Conservation (phyloP, 2,329 filamentous ascomycete genomes). For the Talaromyces funiculosus region DNA sequence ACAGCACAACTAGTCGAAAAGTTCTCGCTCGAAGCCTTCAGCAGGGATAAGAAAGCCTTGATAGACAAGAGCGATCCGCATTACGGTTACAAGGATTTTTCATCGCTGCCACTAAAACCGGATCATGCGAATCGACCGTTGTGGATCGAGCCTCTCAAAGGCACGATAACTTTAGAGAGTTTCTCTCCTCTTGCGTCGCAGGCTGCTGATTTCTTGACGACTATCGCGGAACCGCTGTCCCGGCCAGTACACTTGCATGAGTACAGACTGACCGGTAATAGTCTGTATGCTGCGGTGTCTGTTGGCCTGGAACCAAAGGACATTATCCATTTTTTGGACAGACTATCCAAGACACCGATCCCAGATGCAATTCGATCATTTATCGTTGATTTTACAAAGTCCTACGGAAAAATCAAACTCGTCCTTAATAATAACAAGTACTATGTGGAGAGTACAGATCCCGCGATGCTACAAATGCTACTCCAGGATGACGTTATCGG, state of each 20-base stretch:
- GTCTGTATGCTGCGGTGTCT: slow-evolving; percentile 89
- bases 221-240: slow-evolving; percentile 88
- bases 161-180: slow-evolving; percentile 86
- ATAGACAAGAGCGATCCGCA: slow-evolving; percentile 47
- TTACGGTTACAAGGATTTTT: slow-evolving; percentile 68
- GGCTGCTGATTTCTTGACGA: slow-evolving; percentile 91
- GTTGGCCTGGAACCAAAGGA: slow-evolving; percentile 86
- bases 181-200: slow-evolving; percentile 83
- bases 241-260: slow-evolving; percentile 89
- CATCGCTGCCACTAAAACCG: slow-evolving; percentile 72
- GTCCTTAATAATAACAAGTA: slow-evolving; percentile 93
- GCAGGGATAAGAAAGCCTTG: slow-evolving; percentile 40
- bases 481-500: slow-evolving; percentile 79
- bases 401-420: slow-evolving; percentile 92
- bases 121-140: slow-evolving; percentile 86
- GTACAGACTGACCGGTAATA: slow-evolving; percentile 85
- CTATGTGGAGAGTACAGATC: slow-evolving; percentile 87
- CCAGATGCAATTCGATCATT: slow-evolving; percentile 75
- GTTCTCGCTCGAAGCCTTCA: slow-evolving; percentile 49
- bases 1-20: slow-evolving; percentile 49
- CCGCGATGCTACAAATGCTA: slow-evolving; percentile 77
- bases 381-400: slow-evolving; percentile 76
- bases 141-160: slow-evolving; percentile 86
- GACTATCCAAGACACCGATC: slow-evolving; percentile 81
- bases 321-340: slow-evolving; percentile 82